Base-by-base conservation (phyloP, 192 early-diverging fungal genomes). In the Gaertneriomyces semiglobifer region DNA sequence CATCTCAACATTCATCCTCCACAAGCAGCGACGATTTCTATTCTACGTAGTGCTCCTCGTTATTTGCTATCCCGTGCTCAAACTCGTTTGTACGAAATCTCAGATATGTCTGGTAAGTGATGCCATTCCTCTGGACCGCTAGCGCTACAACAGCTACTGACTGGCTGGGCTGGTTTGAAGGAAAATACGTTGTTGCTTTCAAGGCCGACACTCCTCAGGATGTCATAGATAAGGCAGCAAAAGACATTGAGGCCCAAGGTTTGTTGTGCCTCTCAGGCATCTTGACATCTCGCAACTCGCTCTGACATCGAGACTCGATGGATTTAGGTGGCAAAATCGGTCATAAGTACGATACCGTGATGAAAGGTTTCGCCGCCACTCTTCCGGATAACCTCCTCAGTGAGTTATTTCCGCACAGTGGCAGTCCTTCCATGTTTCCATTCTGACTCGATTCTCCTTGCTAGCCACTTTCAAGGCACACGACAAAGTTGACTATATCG, bases 291-390 rank as follows among this genome's bases (percentile, higher is more conserved):
- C 43, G 12, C n/a, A 33, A 33, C 25, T 33, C 25, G 25, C 25
- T 33, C 25, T 33, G 25, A 33, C 25, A 33, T 33, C 25, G 25
- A 1, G 1, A 11, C 47, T n/a, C 1, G 41, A 62, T 38, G n/a
- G 16, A 10, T 18, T 19, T 39, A 81, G 80, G 79, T 38, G 81
- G 81, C 40, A 72, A 61, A 18, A 65, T 82, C 48, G 71, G 70
- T 25, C 81, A 88, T 47, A 58, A 75, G 6, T 88, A 88, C 71
- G 65, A 58, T 45, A 48, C 76, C 6, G 77, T 77, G 4, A 54
- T 87, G 51, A 58, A 81, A 41, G 86, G 86, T 6, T 88, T 88
- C 60, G 57, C 82, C 19, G 86, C 81, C 5, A 64, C 78, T 6
- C 10, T 88, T 1, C 82, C 86, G 19, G 86, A 88, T 60, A 47